Evolutionary conservation across 2,329 filamentous ascomycete species (phyloP).

Genomic region (Verticillium tricorpus): DNA sequence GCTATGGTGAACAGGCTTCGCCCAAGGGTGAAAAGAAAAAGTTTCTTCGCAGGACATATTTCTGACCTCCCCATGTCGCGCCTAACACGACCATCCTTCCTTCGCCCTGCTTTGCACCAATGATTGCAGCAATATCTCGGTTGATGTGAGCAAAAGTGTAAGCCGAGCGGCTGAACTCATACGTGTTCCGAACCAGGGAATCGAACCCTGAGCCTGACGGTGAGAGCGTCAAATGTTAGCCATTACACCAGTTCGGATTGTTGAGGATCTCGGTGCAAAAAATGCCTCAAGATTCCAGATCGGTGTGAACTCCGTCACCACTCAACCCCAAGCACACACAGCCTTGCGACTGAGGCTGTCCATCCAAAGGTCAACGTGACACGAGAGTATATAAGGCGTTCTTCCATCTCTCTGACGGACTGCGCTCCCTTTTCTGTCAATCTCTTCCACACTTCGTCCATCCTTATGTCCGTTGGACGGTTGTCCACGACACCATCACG

Average conservation of each 20-base stretch:
- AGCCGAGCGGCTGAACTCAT: neutral
- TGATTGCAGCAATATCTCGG: too few relatives aligned
- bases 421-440: constrained; percentile 25
- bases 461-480: constrained; percentile 25
- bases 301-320: constrained; percentile 20
- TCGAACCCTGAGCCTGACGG: constrained; percentile 5
- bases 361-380: constrained; percentile 53
- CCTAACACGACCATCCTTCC: too few relatives aligned
- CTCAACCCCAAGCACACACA: constrained; percentile 37
- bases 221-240: constrained; percentile 5
- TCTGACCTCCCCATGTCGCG: too few relatives aligned
- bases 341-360: constrained; percentile 31
- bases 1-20: too few relatives aligned
- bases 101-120: too few relatives aligned
- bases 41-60: too few relatives aligned
- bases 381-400: constrained; percentile 45
- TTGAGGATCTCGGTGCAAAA: neutral
- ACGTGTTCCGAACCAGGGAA: constrained; percentile 2
- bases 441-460: constrained; percentile 23
- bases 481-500: constrained; percentile 34
- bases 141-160: neutral
- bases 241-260: constrained; percentile 4
- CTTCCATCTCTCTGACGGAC: constrained; percentile 43
- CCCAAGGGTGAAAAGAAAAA: too few relatives aligned
- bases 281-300: neutral